Base-by-base conservation (phyloP, 2,329 filamentous ascomycete species). In the Fusarium temperatum region DNA sequence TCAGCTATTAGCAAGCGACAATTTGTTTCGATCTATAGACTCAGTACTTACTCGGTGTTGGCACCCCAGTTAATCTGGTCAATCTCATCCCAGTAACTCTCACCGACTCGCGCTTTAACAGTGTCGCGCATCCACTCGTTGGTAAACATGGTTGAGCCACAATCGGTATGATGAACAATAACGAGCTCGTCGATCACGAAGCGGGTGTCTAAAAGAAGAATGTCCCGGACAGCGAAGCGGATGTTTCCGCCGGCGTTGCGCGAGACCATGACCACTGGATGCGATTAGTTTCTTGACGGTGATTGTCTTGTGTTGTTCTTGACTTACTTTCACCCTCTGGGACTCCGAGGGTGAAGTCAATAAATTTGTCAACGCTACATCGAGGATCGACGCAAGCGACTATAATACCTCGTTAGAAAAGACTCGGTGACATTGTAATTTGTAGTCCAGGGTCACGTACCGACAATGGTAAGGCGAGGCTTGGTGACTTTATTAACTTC, bases 391-490 rank as follows among this genome's bases (percentile, higher is more conserved):
- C 50, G n/a, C 50, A 47, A 47, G 44, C 44, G 4, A 47, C 44
- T 47, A 3, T 10, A 1, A 28, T 2, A 28, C 6, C 0, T 28
- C 2, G 13, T 47, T 22, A 10, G 44, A 1, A 10, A 9, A 26
- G 14, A 45, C 11, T 13, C 3, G 1, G 28, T 9, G 28, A 10
- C 28, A 3, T 28, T 28, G 8, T 28, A 28, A 3, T 28, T 7
- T 42, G 0, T 18, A 24, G 3, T 20, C 1, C 0, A 8, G 1
- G n/a, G 17, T 4, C 17, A 11, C 22, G 1, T 13, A 35, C 48
- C 30, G n/a, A 36, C 32, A 0, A 53, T 53, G 1, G 50, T 53
- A 6, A 53, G 32, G 3, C 30, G 32, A 22, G 50, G 50, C 8
- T 53, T 53, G 4, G 32, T 53, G 6, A 36, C 13, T 8, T 26